Percentiles rank a stretch among this genome's conserved stretches.
phyloP scores from a whole-genome alignment of 768 basidiomycete genomes.

The Tephrocybe sp. region DNA sequence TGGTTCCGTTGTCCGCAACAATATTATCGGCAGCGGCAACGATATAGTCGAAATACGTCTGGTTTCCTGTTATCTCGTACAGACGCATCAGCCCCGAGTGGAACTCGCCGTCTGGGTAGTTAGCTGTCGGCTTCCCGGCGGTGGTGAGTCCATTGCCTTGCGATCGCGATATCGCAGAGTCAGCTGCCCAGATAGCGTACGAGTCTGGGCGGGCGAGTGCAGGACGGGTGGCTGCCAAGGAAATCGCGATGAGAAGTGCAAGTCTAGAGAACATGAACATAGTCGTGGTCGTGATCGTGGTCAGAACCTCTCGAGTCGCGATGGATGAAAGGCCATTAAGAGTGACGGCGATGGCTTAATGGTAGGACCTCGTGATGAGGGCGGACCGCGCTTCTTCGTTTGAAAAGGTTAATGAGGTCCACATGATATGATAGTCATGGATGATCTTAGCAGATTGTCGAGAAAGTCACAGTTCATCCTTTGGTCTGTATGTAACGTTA shows the following conservation, averaged over 20 bases:
- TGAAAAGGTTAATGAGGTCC: not conserved
- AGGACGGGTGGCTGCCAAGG: not conserved
- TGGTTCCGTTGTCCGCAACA: constrained; percentile 37
- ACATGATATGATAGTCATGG: too few species aligned
- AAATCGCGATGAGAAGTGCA: not conserved
- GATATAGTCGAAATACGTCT: constrained; percentile 40
- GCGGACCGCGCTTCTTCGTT: constrained; percentile 16
- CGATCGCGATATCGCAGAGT: constrained; percentile 39
- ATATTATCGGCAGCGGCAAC: constrained; percentile 34
- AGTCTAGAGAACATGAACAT: not conserved
- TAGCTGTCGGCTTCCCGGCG: constrained; percentile 31
- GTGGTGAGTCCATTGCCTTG: constrained; percentile 42
- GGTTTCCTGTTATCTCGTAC: constrained; percentile 37
- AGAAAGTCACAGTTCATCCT: not conserved
- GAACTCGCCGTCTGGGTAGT: constrained; percentile 38
- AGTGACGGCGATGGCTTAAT: not conserved
- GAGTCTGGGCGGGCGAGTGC: constrained; percentile 29
- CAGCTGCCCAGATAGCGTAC: constrained; percentile 44
- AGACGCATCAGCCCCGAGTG: constrained; percentile 37
- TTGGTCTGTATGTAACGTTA: too few species aligned
- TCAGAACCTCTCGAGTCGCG: too few species aligned
- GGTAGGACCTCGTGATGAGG: constrained; percentile 6
- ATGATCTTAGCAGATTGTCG: not conserved
- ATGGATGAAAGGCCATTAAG: not conserved
- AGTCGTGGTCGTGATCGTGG: not conserved